Base-by-base conservation (phyloP, 768 basidiomycete species). In the Suillus fuscotomentosus region DNA sequence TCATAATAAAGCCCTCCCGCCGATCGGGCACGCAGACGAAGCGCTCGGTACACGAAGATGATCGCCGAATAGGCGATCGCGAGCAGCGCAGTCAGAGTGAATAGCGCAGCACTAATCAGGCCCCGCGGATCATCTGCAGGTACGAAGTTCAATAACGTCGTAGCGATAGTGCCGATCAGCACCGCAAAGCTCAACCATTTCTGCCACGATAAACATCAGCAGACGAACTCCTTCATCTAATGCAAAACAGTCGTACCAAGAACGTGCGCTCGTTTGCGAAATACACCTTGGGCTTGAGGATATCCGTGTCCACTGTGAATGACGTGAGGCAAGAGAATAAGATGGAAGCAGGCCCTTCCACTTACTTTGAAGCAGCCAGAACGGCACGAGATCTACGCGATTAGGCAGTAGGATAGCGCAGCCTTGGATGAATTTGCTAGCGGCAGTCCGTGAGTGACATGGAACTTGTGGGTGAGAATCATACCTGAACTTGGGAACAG, bases 261-360 rank as follows among this genome's bases (percentile, higher is more conserved):
- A 95, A 97, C 15, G 96, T 99, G 66, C 97, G 84, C 77, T 98
- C 96, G 43, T 90, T 89, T 7, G 97, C 97, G 74, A 98, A 99
- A 73, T 96, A 97, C 4, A 97, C 95, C 79, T 99, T 99, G 36
- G 97, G 97, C 76, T 99, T 63, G 57, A 95, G 84, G 71, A 99
- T 99, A 72, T 98, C 94, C 60, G 85, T 91, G 65, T 97, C 96
- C 96, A 98, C 92, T 94, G 63, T 15, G 50, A 15, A 41, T 60
- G 57, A 54, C 51, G 42, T 20, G 38, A 43, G 34, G 38, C 65
- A 27, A 56, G 42, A 66, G 10, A 57, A 15, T 60, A 22, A 43
- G 3, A 8, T 42, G 17, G 20, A 38, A 36, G 17, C 0, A 10
- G 10, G 24, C 20, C 15, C 55, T 22, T 14, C 3, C 1, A 5